phyloP scores from a whole-genome alignment of 441 rosid species.

The Jatropha multifida region DNA sequence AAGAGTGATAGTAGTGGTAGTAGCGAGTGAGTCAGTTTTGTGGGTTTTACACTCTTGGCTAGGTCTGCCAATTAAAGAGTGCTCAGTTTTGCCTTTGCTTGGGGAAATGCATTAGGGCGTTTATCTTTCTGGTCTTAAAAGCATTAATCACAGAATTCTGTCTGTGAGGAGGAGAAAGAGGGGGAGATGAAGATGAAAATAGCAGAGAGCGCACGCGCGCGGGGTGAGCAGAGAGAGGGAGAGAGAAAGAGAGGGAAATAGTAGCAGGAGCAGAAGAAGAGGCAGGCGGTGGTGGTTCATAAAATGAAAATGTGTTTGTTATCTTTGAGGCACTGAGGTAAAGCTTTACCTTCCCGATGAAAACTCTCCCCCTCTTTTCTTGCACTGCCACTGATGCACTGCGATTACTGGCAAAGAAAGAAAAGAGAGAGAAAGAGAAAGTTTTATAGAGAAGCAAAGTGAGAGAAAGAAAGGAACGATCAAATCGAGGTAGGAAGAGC shows the following conservation, averaged over 20 bases:
- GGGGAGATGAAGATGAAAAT: background rate
- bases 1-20: constrained; percentile 33
- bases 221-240: constrained; percentile 13
- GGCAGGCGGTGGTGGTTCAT: background rate
- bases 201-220: constrained; percentile 33
- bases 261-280: constrained; percentile 2
- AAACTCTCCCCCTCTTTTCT: constrained; percentile 49
- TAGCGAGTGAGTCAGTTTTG: constrained; percentile 30
- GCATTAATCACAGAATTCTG: background rate
- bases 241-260: background rate
- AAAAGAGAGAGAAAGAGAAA: constrained; percentile 34
- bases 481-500: constrained; percentile 46
- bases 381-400: constrained; percentile 68
- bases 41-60: constrained; percentile 49
- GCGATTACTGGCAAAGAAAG: constrained; percentile 58
- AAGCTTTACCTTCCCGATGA: constrained; percentile 82
- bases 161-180: constrained; percentile 3
- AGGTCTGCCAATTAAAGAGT: constrained; percentile 36
- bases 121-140: constrained; percentile 17
- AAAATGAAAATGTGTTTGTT: background rate
- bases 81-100: constrained; percentile 39
- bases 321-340: constrained; percentile 26
- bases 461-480: constrained; percentile 38
- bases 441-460: constrained; percentile 23
- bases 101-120: constrained; percentile 32